Base-by-base conservation (phyloP, 2,329 filamentous ascomycete genomes). In the Trichoderma atroviride region DNA sequence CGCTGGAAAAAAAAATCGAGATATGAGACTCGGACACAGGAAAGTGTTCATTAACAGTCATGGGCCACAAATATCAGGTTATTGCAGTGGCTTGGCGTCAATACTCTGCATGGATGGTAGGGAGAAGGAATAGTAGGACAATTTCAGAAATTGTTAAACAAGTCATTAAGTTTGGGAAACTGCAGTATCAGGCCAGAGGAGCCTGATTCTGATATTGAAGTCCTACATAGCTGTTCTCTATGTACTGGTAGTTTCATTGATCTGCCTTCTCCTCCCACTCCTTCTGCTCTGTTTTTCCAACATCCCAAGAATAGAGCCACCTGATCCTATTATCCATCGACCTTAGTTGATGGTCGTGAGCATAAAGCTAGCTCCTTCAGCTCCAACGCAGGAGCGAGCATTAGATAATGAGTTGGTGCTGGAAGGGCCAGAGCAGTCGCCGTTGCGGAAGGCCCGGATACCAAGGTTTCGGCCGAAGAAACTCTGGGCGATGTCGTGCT, bases 381-480 rank as follows among this genome's bases (percentile, higher is more conserved):
- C 24, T 1, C 13, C 10, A 60, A 60, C 5, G 57, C 57, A 60
- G n/a, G 24, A 29, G 57, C 57, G 57, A 43, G 35, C 5, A 29
- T 60, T 60, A 19, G 57, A 60, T 37, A 60, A 43, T 16, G 57
- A 60, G 57, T 60, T 31, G 57, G 35, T 43, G 35, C 57, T 60
- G 22, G 10, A 60, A 11, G 57, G 7, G 13, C 57, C 57, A 7
- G 24, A 43, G 35, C 57, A 60, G 35, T 60, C 57, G 57, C 14
- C 11, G 35, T 60, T 60, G 13, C 57, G 57, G 57, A 60, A 60
- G 13, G 57, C 57, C 14, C 57, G 35, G 35, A 60, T 60, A 4
- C 57, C 57, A 7, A 60, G 57, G 7, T 60, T 60, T 13, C 35
- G 35, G 5, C 57, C 57, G 27, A 60, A 60, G 57, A 60, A 60